phyloP scores from a whole-genome alignment of 2,329 filamentous ascomycete species.

The Exophiala bonariae region DNA sequence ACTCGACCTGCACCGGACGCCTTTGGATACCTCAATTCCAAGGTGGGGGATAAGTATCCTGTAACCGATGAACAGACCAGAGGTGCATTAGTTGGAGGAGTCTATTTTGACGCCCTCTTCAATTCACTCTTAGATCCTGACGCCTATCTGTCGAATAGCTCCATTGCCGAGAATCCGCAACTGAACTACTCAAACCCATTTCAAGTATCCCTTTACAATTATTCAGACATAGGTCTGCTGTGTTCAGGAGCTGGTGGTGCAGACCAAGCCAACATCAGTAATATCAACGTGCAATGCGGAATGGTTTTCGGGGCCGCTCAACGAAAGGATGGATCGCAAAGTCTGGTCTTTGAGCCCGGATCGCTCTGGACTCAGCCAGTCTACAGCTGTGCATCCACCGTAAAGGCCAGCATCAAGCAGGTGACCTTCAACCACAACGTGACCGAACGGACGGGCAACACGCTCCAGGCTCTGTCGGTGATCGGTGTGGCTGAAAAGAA shows the following conservation, averaged over 20 bases:
- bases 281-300: slow-evolving; percentile 42
- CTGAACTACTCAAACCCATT: slow-evolving; percentile 34
- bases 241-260: slow-evolving; percentile 34
- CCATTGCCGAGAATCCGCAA: slow-evolving; percentile 2
- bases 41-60: slow-evolving; percentile 37
- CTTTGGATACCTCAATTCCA: slow-evolving; percentile 41
- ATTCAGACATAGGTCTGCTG: slow-evolving; percentile 26
- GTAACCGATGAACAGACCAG: slow-evolving; percentile 5
- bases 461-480: slow-evolving; percentile 37
- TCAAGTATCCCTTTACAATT: slow-evolving; percentile 30
- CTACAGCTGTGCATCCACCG: slow-evolving; percentile 45
- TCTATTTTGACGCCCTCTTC: slow-evolving; percentile 4
- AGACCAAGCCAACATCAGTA: slow-evolving; percentile 44
- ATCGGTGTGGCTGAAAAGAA: slow-evolving; percentile 37
- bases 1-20: slow-evolving; percentile 32
- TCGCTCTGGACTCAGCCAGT: slow-evolving; percentile 45
- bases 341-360: slow-evolving; percentile 40
- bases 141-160: slow-evolving; percentile 12
- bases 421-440: slow-evolving; percentile 46
- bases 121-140: slow-evolving; percentile 9
- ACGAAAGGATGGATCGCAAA: slow-evolving; percentile 35
- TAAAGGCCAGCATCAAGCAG: slow-evolving; percentile 48
- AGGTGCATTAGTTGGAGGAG: slow-evolving; percentile 7
- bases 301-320: slow-evolving; percentile 42
- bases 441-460: slow-evolving; percentile 31